phyloP scores from a whole-genome alignment of 768 basidiomycete genomes.

The Russula foetens region DNA sequence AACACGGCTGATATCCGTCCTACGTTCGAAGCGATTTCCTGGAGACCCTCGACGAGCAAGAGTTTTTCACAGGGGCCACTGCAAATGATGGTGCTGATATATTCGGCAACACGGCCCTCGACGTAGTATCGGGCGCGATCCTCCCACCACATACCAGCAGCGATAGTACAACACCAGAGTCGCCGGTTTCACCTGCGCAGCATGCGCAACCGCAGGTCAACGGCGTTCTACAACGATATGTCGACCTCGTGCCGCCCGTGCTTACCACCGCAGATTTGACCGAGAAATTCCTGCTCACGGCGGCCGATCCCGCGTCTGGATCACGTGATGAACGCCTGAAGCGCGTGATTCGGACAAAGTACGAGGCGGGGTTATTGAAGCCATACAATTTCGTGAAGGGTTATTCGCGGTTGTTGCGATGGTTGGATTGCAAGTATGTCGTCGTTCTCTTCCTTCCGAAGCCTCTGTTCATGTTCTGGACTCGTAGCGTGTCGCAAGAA shows the following conservation, averaged over 20 bases:
- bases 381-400: conserved; percentile 98
- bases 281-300: conserved; percentile 85
- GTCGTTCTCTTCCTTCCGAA: conserved; percentile 9
- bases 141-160: neutral
- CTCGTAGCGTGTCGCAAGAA: conserved; percentile 70
- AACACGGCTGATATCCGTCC: neutral
- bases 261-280: conserved; percentile 72
- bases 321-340: conserved; percentile 85
- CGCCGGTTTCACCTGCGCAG: conserved; percentile 22
- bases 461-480: neutral
- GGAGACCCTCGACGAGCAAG: conserved; percentile 77
- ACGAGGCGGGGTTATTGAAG: conserved; percentile 89
- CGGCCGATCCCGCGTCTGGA: conserved; percentile 90
- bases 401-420: conserved; percentile 81
- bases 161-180: conserved; percentile 12
- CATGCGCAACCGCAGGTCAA: conserved; percentile 6
- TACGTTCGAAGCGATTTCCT: conserved; percentile 64
- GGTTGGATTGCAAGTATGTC: conserved; percentile 89
- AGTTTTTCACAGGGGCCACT: conserved; percentile 58
- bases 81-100: conserved; percentile 43
- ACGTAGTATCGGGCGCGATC: conserved; percentile 13
- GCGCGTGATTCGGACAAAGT: conserved; percentile 90
- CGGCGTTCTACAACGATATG: conserved; percentile 26
- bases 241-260: conserved; percentile 39
- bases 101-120: conserved; percentile 27